phyloP scores from a whole-genome alignment of 2,329 filamentous ascomycete species.

The Paraphoma sp. region DNA sequence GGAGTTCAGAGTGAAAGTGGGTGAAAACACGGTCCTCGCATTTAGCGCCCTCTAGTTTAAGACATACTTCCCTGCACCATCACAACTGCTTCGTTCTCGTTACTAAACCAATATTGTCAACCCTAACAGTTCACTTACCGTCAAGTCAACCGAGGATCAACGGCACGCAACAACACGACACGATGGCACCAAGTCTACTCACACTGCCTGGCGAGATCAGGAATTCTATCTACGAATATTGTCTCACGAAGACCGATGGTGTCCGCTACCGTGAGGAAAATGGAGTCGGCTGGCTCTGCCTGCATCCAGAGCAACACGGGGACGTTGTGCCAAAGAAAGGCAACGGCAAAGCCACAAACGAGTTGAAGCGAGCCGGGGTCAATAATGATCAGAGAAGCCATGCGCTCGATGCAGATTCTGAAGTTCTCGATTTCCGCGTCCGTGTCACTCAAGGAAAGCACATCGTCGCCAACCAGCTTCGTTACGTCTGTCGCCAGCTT shows the following conservation, averaged over 20 bases:
- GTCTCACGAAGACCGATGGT: not conserved
- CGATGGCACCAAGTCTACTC: not conserved
- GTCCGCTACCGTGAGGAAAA: not conserved
- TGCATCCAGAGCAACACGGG: too few species aligned
- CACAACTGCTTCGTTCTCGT: not conserved
- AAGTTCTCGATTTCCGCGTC: too few species aligned
- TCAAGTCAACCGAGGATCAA: not conserved
- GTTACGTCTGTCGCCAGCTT: conserved; percentile 3
- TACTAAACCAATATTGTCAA: not conserved
- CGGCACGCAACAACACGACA: not conserved
- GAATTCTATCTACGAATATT: not conserved
- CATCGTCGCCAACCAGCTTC: not conserved
- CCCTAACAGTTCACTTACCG: not conserved
- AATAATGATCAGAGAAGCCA: too few species aligned
- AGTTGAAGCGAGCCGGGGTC: too few species aligned
- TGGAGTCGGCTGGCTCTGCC: not conserved
- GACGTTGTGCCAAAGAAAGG: too few species aligned
- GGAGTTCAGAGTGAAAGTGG: not conserved
- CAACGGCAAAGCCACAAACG: too few species aligned
- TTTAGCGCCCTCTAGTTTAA: not conserved
- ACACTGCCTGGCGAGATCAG: not conserved
- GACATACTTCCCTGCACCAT: too few species aligned
- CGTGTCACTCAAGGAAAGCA: not conserved
- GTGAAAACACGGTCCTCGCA: not conserved
- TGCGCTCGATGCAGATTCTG: too few species aligned